Base-by-base conservation (phyloP, 345 rosid genomes). In the Barbarea vulgaris region DNA sequence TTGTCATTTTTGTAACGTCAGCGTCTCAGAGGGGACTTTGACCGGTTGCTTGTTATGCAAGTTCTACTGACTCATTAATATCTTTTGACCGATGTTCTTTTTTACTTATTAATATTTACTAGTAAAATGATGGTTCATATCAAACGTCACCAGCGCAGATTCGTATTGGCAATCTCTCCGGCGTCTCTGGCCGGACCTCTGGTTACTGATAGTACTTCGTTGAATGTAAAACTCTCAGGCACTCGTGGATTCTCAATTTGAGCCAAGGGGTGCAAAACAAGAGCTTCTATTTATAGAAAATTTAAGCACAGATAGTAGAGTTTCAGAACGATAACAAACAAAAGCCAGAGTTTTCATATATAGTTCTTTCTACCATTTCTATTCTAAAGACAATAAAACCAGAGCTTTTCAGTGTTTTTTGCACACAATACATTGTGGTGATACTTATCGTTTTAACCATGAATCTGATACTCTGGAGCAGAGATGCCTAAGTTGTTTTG, bases 41-140 rank as follows among this genome's bases (percentile, higher is more conserved):
- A 73, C 70, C 10, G 12, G 11, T 73, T 64, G 65, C 64, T 44
- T 73, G 46, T 52, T 30, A 36, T 34, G 0, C 60, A 72, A 72
- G 68, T 37, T 54, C 60, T 34, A 59, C 7, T 27, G 62, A 62
- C 76, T 37, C 30, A 17, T 37, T 15, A 6, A 5, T 12, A 63
- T 41, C 54, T 53, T 60, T 53, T 53, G 77, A 73, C 77, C 33
- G 5, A n/a, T 33, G 22, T 70, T 12, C 19, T 27, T 13, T 3
- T 44, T 24, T 7, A 3, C 15, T 51, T 24, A 30, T n/a, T 31
- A 6, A 15, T 44, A 5, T n/a, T 42, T 18, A 54, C 15, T 41
- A 5, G 44, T 44, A 57, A 13, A 5, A 5, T 30, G 33, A 48
- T 34, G 60, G 37, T 50, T 12, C 39, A 12, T 18, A 51, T 53